phyloP scores from a whole-genome alignment of 2,329 filamentous ascomycete genomes.

The Zasmidium angulare region DNA sequence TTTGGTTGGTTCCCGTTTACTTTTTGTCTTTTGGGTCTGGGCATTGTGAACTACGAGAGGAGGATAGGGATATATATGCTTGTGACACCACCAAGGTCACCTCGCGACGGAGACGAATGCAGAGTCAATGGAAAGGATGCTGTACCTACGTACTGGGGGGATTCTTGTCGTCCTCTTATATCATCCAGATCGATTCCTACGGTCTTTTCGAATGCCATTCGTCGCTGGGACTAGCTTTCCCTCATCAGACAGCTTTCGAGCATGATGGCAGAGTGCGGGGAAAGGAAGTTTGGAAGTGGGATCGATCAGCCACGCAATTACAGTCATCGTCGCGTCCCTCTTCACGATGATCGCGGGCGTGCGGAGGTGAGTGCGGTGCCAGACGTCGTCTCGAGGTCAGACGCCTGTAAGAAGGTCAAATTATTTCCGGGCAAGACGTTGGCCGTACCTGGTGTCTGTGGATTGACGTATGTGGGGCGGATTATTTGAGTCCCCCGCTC shows the following conservation, averaged over 20 bases:
- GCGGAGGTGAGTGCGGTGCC: slow-evolving; percentile 10
- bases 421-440: slow-evolving; percentile 7
- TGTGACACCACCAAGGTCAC: slow-evolving; percentile 11
- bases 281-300: background rate
- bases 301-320: background rate
- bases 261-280: slow-evolving; percentile 1
- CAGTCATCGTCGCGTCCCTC: background rate
- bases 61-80: slow-evolving; percentile 8
- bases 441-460: background rate
- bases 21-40: slow-evolving; percentile 21
- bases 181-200: background rate
- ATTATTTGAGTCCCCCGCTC: slow-evolving; percentile 8
- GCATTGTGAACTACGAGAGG: slow-evolving; percentile 6
- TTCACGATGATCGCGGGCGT: slow-evolving; percentile 10
- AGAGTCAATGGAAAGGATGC: slow-evolving; percentile 9
- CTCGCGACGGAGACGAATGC: slow-evolving; percentile 1
- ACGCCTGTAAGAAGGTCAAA: background rate
- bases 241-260: background rate
- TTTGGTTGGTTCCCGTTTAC: slow-evolving; percentile 8
- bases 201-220: background rate
- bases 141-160: background rate
- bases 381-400: background rate
- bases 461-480: slow-evolving; percentile 4
- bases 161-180: slow-evolving; percentile 1
- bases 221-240: slow-evolving; percentile 5